Evolutionary conservation across 1,284 basidiomycete genomes (phyloP), one percentile per base, ranked within the genome.

Genomic region (Mixia osmundae): DNA sequence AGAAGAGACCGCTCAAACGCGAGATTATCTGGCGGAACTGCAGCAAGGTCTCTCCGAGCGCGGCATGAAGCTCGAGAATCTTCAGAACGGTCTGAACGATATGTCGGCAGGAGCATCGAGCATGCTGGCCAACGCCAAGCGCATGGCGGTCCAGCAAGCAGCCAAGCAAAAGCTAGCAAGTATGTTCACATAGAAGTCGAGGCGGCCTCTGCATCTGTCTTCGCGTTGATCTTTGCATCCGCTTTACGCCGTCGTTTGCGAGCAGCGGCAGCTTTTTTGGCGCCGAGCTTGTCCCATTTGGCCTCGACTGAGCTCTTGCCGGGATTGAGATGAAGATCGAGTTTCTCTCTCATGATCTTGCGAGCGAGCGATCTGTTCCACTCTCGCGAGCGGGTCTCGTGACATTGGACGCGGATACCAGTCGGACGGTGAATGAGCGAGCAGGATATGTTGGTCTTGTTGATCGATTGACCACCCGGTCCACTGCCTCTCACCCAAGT

Each of bases 141-240:
- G n/a, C n/a, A n/a, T n/a, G n/a, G n/a, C n/a, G n/a, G n/a, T n/a
- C n/a, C n/a, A n/a, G n/a, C n/a, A n/a, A n/a, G n/a, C n/a, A n/a
- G n/a, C n/a, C n/a, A n/a, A n/a, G n/a, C n/a, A n/a, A n/a, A n/a
- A 57, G 57, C 46, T 56, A 55, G 54, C 54, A 57, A 39, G 54
- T 71, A 27, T 76, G 72, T 36, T 61, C 69, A 0, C 73, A 76
- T 39, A 57, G 78, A 3, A 60, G 76, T 26, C 25, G n/a, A 26
- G 28, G 10, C 28, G 10, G 14, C 21, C 11, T 33, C 31, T 7
- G 8, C 31, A 20, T 9, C 31, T 10, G 18, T 9, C 11, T 15
- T 18, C 5, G 10, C 34, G 10, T 28, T 16, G 5, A 11, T 11
- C 18, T 25, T 19, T 25, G 9, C 21, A 12, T 31, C 37, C 35